These are phyloP conservation scores for Gentiana macrophylla DNA, from an alignment of 257 asterid genomes.

Conservation along the genomic window DNA sequence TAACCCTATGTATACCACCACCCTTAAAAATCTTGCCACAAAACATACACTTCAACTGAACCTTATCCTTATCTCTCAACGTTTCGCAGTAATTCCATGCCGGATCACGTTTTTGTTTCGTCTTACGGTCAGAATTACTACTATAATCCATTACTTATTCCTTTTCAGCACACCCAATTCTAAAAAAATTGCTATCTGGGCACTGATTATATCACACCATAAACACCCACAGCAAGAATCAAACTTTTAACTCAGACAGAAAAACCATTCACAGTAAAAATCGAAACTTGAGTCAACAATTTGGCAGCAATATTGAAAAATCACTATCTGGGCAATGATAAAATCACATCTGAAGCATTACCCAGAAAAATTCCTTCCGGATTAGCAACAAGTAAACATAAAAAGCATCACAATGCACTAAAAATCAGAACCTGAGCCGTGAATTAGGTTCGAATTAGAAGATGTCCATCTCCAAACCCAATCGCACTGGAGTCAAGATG, in stretches of 20 bases:
- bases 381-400: no score
- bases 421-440: no score
- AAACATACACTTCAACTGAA: slow-evolving; percentile 73
- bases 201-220: not conserved
- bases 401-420: no score
- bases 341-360: not conserved
- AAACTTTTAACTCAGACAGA: not conserved
- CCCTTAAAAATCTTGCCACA: slow-evolving; percentile 90
- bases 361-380: no score
- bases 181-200: not conserved
- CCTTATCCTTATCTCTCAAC: slow-evolving; percentile 68
- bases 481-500: no score
- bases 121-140: slow-evolving; percentile 63
- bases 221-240: not conserved
- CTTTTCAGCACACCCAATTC: not conserved
- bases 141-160: slow-evolving; percentile 30
- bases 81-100: slow-evolving; percentile 96
- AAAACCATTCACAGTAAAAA: not conserved
- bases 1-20: slow-evolving; percentile 95
- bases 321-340: slow-evolving; percentile 2
- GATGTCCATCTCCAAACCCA: no score
- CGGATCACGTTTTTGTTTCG: slow-evolving; percentile 87
- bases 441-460: no score
- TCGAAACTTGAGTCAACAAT: no score
- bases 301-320: not conserved